These are phyloP conservation scores for Pinus taeda DNA, from an alignment of 75 land plant species.

Conservation along the genomic window DNA sequence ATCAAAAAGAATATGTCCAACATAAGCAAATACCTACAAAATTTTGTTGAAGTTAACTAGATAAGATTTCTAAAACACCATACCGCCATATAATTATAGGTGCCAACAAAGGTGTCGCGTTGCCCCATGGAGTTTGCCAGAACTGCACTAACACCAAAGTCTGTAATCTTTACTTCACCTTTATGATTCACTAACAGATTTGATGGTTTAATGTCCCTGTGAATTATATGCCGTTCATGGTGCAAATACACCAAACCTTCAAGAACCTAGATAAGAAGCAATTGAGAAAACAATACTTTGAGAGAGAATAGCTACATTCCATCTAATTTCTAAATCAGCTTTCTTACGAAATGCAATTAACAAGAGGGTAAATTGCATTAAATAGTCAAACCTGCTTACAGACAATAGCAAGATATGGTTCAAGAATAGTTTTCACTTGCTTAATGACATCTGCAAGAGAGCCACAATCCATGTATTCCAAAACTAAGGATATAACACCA, in stretches of 20 bases:
- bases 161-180: slow-evolving; percentile 98
- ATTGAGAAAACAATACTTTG: not conserved
- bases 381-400: slow-evolving; percentile 69
- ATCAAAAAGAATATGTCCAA: not conserved
- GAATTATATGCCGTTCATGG: slow-evolving; percentile 84
- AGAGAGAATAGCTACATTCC: not conserved
- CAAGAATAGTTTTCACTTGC: slow-evolving; percentile 65
- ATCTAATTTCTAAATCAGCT: not conserved
- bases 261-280: slow-evolving; percentile 60
- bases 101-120: slow-evolving; percentile 93
- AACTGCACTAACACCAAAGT: slow-evolving; percentile 95
- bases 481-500: slow-evolving; percentile 82
- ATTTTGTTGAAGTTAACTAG: no score
- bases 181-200: slow-evolving; percentile 86
- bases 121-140: slow-evolving; percentile 74
- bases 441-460: slow-evolving; percentile 87
- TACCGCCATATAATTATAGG: slow-evolving; percentile 94
- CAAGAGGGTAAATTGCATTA: not conserved
- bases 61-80: slow-evolving; percentile 15
- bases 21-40: slow-evolving; percentile 1
- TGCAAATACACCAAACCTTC: slow-evolving; percentile 84
- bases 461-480: slow-evolving; percentile 99
- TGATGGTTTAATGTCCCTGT: slow-evolving; percentile 93
- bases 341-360: not conserved
- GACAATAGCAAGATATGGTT: slow-evolving; percentile 83